Percentiles rank a stretch among this genome's conserved stretches.
These are phyloP conservation scores for Hortaea werneckii DNA, from an alignment of 2,329 filamentous ascomycete species.

Conservation along the genomic window DNA sequence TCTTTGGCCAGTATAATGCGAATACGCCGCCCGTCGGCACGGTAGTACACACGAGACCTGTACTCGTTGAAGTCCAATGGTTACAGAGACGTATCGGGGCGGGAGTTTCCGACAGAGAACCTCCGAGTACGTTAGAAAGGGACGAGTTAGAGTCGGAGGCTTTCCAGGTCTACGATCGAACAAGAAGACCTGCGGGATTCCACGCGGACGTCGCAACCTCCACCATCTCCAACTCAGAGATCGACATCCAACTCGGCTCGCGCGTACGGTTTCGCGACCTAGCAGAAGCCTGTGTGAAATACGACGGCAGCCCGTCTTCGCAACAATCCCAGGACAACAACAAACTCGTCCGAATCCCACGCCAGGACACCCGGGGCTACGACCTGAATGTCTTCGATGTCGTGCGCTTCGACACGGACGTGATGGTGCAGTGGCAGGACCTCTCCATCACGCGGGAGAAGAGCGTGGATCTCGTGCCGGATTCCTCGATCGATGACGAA, in stretches of 20 bases:
- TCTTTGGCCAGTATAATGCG: slow-evolving; percentile 42
- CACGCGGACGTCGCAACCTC: slow-evolving; percentile 1
- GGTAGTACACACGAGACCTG: slow-evolving; percentile 41
- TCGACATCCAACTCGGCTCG: slow-evolving; percentile 20
- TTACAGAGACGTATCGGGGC: slow-evolving; percentile 31
- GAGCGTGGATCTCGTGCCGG: slow-evolving; percentile 39
- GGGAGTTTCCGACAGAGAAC: slow-evolving; percentile 10
- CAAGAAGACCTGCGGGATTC: slow-evolving; percentile 10
- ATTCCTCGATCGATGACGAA: slow-evolving; percentile 43
- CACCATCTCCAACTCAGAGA: slow-evolving; percentile 24
- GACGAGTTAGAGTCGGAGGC: slow-evolving; percentile 33
- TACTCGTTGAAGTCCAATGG: slow-evolving; percentile 43
- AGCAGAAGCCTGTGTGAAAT: slow-evolving; percentile 41
- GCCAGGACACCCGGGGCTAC: slow-evolving; percentile 42
- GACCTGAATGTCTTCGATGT: slow-evolving; percentile 50
- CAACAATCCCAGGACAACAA: slow-evolving; percentile 23
- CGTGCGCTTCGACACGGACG: slow-evolving; percentile 38
- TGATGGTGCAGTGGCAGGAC: slow-evolving; percentile 51
- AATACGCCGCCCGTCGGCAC: slow-evolving; percentile 40
- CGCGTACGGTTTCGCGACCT: slow-evolving; percentile 47
- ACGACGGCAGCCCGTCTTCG: slow-evolving; percentile 25
- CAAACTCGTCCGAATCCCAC: slow-evolving; percentile 35
- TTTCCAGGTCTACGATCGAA: slow-evolving; percentile 35
- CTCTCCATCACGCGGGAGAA: slow-evolving; percentile 38
- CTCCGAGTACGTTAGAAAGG: slow-evolving; percentile 18